These are phyloP conservation scores for Alternaria incomplexa DNA, from an alignment of 2,329 filamentous ascomycete genomes.

Conservation along the genomic window DNA sequence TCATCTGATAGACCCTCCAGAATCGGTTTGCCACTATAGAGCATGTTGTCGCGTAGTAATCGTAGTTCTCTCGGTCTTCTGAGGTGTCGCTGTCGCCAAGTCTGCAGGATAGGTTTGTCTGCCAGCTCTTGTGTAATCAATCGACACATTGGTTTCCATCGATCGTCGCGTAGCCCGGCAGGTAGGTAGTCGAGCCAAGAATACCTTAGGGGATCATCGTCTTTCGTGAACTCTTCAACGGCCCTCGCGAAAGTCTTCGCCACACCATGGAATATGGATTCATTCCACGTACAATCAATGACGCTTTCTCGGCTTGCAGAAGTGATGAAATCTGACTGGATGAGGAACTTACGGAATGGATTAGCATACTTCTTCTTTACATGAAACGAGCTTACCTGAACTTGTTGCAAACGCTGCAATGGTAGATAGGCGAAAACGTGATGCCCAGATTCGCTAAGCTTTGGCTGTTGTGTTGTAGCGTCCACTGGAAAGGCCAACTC, in stretches of 20 bases:
- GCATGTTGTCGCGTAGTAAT: not conserved
- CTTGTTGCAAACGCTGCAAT: conserved; percentile 16
- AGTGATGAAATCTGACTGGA: conserved; percentile 37
- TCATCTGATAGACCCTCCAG: conserved; percentile 17
- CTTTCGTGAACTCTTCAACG: conserved; percentile 13
- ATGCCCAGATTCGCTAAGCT: conserved; percentile 18
- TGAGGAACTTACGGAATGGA: conserved; percentile 25
- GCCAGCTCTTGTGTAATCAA: conserved; percentile 9
- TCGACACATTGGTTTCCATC: conserved; percentile 12
- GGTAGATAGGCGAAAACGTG: conserved; percentile 30
- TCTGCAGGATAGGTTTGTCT: conserved; percentile 16
- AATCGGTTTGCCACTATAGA: conserved; percentile 13
- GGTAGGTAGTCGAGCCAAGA: conserved; percentile 30
- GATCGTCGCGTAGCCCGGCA: conserved; percentile 2
- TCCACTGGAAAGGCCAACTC: conserved; percentile 33
- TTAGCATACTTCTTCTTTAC: not conserved
- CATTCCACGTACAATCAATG: conserved; percentile 29
- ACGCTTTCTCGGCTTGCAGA: conserved; percentile 28
- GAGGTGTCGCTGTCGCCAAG: conserved; percentile 9
- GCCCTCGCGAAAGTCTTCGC: conserved; percentile 13
- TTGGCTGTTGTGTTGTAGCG: conserved; percentile 12
- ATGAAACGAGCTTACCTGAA: conserved; percentile 20
- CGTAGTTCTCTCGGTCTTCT: conserved; percentile 8
- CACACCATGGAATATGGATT: conserved; percentile 15
- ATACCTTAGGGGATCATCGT: conserved; percentile 15